These are phyloP conservation scores for Gymnopilus junonius DNA, from an alignment of 768 basidiomycete genomes.

Conservation along the genomic window DNA sequence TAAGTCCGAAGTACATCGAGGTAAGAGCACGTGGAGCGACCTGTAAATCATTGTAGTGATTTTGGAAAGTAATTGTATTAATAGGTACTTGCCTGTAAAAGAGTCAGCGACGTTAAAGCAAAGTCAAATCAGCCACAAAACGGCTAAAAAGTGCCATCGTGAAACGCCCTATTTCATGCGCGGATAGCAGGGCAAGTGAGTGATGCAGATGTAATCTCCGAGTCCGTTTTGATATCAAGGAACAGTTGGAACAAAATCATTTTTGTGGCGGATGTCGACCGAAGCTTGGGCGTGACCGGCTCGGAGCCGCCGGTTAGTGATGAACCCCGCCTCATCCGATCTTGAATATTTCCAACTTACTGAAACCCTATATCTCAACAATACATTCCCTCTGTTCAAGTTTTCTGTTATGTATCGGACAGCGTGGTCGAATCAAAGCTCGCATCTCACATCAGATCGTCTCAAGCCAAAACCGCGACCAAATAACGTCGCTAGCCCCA, in stretches of 20 bases:
- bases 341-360: neutral
- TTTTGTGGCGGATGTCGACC: neutral
- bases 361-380: neutral
- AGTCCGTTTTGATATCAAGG: conserved; percentile 1
- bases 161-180: too few species aligned
- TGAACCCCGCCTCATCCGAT: neutral
- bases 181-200: too few species aligned
- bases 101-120: too few species aligned
- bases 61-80: too few species aligned
- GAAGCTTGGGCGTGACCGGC: neutral
- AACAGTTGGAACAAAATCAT: conserved; percentile 9
- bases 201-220: neutral
- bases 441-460: conserved; percentile 59
- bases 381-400: neutral
- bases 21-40: too few species aligned
- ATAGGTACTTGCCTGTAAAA: too few species aligned
- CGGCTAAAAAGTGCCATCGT: too few species aligned
- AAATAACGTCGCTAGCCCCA: conserved; percentile 18
- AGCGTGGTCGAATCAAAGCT: conserved; percentile 46
- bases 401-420: conserved; percentile 40
- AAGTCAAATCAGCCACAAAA: too few species aligned
- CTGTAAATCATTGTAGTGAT: too few species aligned
- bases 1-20: too few species aligned
- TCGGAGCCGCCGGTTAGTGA: neutral
- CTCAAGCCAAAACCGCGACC: conserved; percentile 38